A percentile compares a stretch with the other conserved stretches of the same genome.
phyloP scores from a whole-genome alignment of 2,329 filamentous ascomycete species.

The Epicoccum sorghinum region DNA sequence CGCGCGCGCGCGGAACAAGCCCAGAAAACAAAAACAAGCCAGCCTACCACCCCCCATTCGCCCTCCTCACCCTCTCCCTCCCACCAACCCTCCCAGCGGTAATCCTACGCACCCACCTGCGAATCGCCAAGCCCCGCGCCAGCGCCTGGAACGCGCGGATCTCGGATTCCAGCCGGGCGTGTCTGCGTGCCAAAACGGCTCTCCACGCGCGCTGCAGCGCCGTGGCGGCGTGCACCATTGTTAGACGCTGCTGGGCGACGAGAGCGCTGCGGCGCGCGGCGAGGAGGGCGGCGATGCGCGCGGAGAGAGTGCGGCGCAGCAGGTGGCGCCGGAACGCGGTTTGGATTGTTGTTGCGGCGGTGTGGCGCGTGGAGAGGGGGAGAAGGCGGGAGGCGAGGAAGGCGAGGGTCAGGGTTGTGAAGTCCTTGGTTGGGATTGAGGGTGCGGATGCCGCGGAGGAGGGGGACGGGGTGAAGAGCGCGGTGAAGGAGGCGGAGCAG shows the following conservation, averaged over 20 bases:
- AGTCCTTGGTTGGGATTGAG: constrained; percentile 59
- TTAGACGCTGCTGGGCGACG: constrained; percentile 54
- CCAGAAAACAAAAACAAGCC: not conserved
- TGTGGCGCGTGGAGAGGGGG: constrained; percentile 54
- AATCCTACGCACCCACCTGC: constrained; percentile 38
- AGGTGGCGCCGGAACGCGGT: constrained; percentile 53
- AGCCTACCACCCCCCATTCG: constrained; percentile 44
- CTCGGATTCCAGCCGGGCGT: constrained; percentile 44
- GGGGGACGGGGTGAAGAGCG: constrained; percentile 46
- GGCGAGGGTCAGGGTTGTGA: constrained; percentile 62
- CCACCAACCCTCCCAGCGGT: constrained; percentile 38
- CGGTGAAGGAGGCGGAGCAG: constrained; percentile 53
- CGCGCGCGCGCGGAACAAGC: too few species aligned
- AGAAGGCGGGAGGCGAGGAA: constrained; percentile 66
- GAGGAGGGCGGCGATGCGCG: constrained; percentile 48
- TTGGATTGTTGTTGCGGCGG: constrained; percentile 62
- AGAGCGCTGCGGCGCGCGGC: constrained; percentile 52
- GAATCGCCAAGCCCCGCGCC: constrained; percentile 49
- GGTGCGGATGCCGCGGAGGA: constrained; percentile 21
- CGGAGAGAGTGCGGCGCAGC: constrained; percentile 35
- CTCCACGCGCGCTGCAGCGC: constrained; percentile 55
- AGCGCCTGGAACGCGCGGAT: constrained; percentile 52
- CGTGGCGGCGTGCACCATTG: constrained; percentile 50
- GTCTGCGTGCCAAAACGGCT: constrained; percentile 44
- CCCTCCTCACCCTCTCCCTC: constrained; percentile 43